phyloP scores from a whole-genome alignment of 169 alveolate species.

The Plasmodium reichenowi region DNA sequence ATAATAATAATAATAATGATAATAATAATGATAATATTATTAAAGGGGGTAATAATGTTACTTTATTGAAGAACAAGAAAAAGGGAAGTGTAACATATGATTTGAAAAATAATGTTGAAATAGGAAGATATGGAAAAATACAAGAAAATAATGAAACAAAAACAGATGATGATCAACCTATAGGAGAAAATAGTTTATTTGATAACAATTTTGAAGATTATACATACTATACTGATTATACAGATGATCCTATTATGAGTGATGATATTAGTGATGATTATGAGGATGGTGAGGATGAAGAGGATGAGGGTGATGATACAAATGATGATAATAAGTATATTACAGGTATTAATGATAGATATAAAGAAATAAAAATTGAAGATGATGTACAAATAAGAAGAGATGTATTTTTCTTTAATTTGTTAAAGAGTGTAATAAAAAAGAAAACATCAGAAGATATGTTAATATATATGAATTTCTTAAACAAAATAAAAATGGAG shows the following conservation, averaged over 20 bases:
- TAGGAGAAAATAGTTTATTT: background rate
- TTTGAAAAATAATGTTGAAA: background rate
- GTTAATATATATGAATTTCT: constrained; percentile 79
- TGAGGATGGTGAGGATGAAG: constrained; percentile 8
- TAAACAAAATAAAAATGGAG: constrained; percentile 80
- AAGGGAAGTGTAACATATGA: background rate
- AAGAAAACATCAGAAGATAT: constrained; percentile 82
- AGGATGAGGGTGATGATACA: constrained; percentile 43
- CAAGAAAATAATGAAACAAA: constrained; percentile 3
- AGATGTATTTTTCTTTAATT: constrained; percentile 81
- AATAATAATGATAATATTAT: constrained; percentile 20
- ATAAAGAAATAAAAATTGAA: constrained; percentile 78
- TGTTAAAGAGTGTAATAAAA: constrained; percentile 79
- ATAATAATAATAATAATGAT: constrained; percentile 56
- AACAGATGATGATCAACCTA: constrained; percentile 10
- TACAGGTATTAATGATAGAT: constrained; percentile 77
- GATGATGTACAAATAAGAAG: constrained; percentile 79
- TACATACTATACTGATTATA: constrained; percentile 36
- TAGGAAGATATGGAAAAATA: constrained; percentile 1
- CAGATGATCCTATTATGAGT: constrained; percentile 61
- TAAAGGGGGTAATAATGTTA: constrained; percentile 33
- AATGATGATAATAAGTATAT: constrained; percentile 78
- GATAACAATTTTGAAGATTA: background rate
- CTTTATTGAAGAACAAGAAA: constrained; percentile 28
- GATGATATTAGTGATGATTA: constrained; percentile 73